phyloP scores from a whole-genome alignment of 345 rosid genomes.

The Arabis hirsuta region DNA sequence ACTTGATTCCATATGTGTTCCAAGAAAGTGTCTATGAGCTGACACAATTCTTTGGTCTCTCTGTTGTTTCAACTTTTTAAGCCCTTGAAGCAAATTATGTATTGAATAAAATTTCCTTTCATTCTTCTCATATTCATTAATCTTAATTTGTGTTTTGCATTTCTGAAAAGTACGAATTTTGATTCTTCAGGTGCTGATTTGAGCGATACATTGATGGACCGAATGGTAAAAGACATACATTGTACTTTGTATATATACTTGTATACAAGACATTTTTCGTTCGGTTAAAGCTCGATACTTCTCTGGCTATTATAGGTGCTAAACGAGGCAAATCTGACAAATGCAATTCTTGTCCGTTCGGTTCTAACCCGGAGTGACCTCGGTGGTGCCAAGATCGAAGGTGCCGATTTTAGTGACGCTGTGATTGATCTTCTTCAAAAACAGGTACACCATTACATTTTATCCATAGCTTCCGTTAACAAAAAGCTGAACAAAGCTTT shows the following conservation, averaged over 20 bases:
- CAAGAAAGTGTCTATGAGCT: neutral
- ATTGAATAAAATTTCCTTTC: neutral
- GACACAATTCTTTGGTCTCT: neutral
- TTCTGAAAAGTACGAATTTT: constrained; percentile 11
- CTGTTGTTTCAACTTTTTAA: neutral
- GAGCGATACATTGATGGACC: constrained; percentile 98
- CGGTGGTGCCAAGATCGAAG: constrained; percentile 85
- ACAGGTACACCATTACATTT: constrained; percentile 53
- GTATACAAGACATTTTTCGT: neutral
- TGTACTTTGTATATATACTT: neutral
- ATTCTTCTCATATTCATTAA: neutral
- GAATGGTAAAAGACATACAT: constrained; percentile 63
- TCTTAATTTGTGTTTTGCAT: constrained; percentile 16
- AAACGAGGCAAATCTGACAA: constrained; percentile 85
- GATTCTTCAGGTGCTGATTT: constrained; percentile 84
- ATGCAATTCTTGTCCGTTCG: constrained; percentile 79
- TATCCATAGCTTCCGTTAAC: neutral
- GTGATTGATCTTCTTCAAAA: constrained; percentile 88
- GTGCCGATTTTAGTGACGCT: constrained; percentile 98
- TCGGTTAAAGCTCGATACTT: neutral
- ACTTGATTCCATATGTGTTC: neutral
- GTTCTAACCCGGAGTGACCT: constrained; percentile 95
- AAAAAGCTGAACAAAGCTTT: constrained; percentile 7
- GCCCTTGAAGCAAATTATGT: neutral
- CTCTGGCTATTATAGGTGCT: constrained; percentile 56